Evolutionary conservation across 1,284 basidiomycete genomes (phyloP), one percentile per base, ranked within the genome.

Genomic region (Leccinum olivaceoglutinosum): DNA sequence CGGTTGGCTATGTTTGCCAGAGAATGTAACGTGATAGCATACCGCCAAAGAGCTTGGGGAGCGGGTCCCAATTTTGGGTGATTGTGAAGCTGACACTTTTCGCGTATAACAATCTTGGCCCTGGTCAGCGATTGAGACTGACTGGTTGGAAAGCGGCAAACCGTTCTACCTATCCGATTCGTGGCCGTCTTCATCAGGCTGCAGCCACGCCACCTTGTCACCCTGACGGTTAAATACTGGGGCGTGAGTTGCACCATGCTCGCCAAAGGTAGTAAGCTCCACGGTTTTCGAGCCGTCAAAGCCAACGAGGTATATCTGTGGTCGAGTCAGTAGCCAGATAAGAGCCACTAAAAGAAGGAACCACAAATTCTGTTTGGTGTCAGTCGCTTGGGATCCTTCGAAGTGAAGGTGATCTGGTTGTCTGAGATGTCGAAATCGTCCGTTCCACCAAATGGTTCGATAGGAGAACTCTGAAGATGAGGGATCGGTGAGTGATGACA

Each of bases 321-420:
- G 25, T n/a, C 7, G 1, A 32, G 57, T 71, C 56, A 73, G 36
- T 8, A 49, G 14, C 61, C 59, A 10, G 59, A 21, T 16, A n/a
- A 51, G 38, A 36, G 60, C 14, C 25, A 57, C 5, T 63, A 29
- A 36, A 60, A 25, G 4, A 49, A 5, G 29, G 25, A 51, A 58
- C 18, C 68, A 21, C 58, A 92, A 90, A 70, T 92, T 86, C 70
- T 92, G 88, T 71, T 87, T 90, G 2, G 91, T 93, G 73, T 93
- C 91, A 82, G 80, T 86, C 2, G 93, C 89, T 82, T 71, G 1
- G 91, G 88, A 68, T 94, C 89, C 73, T 95, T 95, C 61, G 93
- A 81, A 2, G 92, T 92, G 70, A 95, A 89, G n/a, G 93, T 81
- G 58, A 96, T 81, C 63, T 87, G 81, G 7, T 79, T 80, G 1